A percentile compares a stretch with the other conserved stretches of the same genome.
Evolutionary conservation across 257 asterid species (phyloP).

Genomic region (Jaltomata sinuosa): DNA sequence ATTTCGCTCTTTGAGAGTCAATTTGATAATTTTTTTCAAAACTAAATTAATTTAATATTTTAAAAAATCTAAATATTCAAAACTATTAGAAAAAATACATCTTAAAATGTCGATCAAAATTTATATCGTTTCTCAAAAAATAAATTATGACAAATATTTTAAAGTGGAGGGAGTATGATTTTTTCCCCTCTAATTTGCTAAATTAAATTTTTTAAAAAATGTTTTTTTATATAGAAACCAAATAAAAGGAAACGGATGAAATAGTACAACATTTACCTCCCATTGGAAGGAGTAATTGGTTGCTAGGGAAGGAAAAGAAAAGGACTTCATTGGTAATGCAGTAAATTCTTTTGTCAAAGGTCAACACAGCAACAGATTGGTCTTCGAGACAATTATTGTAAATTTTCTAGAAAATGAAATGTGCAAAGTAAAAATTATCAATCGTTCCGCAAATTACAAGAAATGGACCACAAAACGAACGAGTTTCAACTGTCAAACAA

Average conservation of each 20-base stretch:
- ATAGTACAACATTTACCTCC: background rate
- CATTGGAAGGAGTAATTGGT: background rate
- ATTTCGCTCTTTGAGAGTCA: too few relatives aligned
- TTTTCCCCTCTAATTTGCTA: too few relatives aligned
- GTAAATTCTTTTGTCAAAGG: background rate
- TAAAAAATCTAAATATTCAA: too few relatives aligned
- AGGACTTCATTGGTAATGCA: background rate
- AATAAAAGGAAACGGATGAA: background rate
- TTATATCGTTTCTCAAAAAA: too few relatives aligned
- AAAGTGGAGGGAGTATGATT: too few relatives aligned
- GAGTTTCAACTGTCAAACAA: background rate
- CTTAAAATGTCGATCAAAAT: too few relatives aligned
- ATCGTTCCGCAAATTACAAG: background rate
- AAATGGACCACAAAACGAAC: background rate
- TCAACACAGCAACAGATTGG: background rate
- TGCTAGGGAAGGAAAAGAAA: background rate
- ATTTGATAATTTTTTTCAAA: too few relatives aligned
- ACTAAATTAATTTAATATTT: too few relatives aligned
- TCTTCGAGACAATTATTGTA: background rate
- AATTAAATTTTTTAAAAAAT: too few relatives aligned
- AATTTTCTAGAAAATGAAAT: background rate
- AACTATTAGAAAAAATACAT: too few relatives aligned
- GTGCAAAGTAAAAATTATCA: background rate
- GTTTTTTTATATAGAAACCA: background rate
- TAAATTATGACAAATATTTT: too few relatives aligned